Evolutionary conservation across 2,329 filamentous ascomycete species (phyloP).

Genomic region (Endoconidiophora polonica): DNA sequence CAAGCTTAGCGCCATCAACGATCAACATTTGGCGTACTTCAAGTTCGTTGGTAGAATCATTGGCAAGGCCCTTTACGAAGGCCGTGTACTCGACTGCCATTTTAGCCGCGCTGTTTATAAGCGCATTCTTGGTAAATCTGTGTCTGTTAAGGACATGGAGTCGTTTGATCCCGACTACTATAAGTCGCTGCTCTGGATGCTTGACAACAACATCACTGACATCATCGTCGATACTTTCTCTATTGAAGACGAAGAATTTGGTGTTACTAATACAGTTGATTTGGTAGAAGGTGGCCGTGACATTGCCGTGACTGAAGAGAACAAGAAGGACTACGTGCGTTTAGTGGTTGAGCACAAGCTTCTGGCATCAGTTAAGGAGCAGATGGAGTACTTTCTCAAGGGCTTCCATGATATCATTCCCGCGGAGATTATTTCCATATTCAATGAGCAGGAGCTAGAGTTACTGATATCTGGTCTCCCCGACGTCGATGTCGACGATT

Average conservation of each 20-base stretch:
- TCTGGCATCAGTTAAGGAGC: constrained; percentile 78
- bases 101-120: constrained; percentile 99
- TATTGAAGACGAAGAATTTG: constrained; percentile 85
- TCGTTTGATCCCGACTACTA: constrained; percentile 97
- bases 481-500: constrained; percentile 95
- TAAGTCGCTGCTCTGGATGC: constrained; percentile 96
- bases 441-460: constrained; percentile 96
- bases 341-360: constrained; percentile 88
- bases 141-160: constrained; percentile 98
- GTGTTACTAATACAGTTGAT: constrained; percentile 73
- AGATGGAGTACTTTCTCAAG: constrained; percentile 83
- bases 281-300: constrained; percentile 77
- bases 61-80: constrained; percentile 93
- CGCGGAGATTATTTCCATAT: constrained; percentile 84
- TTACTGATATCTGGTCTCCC: constrained; percentile 90
- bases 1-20: constrained; percentile 81
- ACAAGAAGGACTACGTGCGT: constrained; percentile 96
- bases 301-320: constrained; percentile 87
- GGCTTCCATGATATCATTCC: constrained; percentile 98
- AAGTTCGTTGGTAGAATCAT: constrained; percentile 98
- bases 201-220: constrained; percentile 96
- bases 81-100: constrained; percentile 89
- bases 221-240: constrained; percentile 95
- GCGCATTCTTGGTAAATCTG: constrained; percentile 82
- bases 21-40: constrained; percentile 94